phyloP scores from a whole-genome alignment of 495 filamentous ascomycete species.

The Halenospora varia region DNA sequence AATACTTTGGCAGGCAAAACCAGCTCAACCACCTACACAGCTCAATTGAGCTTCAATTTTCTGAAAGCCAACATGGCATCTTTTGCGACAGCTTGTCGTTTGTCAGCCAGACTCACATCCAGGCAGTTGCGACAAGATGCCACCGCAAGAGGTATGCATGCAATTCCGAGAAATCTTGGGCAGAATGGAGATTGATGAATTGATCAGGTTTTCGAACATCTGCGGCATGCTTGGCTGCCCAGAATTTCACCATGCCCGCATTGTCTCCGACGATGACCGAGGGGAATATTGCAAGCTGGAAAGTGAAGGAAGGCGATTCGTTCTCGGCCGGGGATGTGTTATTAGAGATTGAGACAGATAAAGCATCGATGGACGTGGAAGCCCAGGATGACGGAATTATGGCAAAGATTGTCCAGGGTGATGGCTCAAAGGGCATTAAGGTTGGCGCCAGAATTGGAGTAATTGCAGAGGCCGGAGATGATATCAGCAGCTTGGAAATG shows the following conservation, averaged over 20 bases:
- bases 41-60: slow-evolving; percentile 35
- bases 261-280: slow-evolving; percentile 85
- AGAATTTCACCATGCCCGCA: slow-evolving; percentile 84
- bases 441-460: slow-evolving; percentile 75
- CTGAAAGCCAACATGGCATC: slow-evolving; percentile 43
- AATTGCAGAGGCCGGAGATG: slow-evolving; percentile 70
- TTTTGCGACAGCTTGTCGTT: slow-evolving; percentile 44
- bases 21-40: slow-evolving; percentile 13
- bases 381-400: slow-evolving; percentile 77
- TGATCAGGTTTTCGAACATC: slow-evolving; percentile 58
- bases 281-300: slow-evolving; percentile 75
- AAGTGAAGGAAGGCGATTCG: slow-evolving; percentile 71
- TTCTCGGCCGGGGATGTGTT: slow-evolving; percentile 76
- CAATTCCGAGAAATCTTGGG: background rate
- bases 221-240: slow-evolving; percentile 55
- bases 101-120: slow-evolving; percentile 44
- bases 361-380: slow-evolving; percentile 88
- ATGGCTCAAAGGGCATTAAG: slow-evolving; percentile 65
- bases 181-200: slow-evolving; percentile 9
- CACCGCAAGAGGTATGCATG: slow-evolving; percentile 43
- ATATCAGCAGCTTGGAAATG: slow-evolving; percentile 62
- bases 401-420: slow-evolving; percentile 69
- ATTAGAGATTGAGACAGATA: slow-evolving; percentile 84
- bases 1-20: background rate
- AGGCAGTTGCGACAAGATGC: slow-evolving; percentile 45